Evolutionary conservation across 495 filamentous ascomycete species (phyloP).

Genomic region (Usnea hakonensis): DNA sequence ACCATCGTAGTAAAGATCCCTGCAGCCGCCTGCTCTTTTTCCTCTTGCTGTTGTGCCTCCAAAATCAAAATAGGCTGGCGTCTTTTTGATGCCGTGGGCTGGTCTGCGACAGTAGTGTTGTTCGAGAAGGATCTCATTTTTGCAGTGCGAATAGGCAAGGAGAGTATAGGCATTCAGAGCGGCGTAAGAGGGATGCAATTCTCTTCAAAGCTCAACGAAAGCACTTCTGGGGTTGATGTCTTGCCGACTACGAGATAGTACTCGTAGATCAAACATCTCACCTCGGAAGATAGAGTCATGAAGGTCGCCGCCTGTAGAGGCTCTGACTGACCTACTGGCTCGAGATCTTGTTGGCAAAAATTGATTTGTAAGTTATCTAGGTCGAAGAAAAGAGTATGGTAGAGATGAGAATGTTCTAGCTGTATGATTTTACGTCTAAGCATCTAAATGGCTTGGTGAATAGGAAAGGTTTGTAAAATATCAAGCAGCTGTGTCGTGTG

Average conservation of each 20-base stretch:
- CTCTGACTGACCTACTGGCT: neutral
- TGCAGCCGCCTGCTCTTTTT: no score
- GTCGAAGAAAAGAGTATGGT: neutral
- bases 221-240: neutral
- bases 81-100: constrained; percentile 28
- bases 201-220: neutral
- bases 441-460: no score
- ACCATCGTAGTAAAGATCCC: no score
- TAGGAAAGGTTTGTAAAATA: no score
- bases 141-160: constrained; percentile 9
- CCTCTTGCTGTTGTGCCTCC: no score
- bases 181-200: neutral
- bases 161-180: constrained; percentile 4
- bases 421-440: neutral
- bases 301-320: neutral
- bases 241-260: neutral
- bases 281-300: neutral
- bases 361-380: neutral
- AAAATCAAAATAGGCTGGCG: constrained; percentile 52
- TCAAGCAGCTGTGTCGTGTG: no score
- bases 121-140: constrained; percentile 22
- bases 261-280: neutral
- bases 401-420: neutral
- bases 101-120: constrained; percentile 17
- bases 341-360: neutral